These are phyloP conservation scores for Eruca vesicaria DNA, from an alignment of 441 rosid genomes.

Conservation along the genomic window DNA sequence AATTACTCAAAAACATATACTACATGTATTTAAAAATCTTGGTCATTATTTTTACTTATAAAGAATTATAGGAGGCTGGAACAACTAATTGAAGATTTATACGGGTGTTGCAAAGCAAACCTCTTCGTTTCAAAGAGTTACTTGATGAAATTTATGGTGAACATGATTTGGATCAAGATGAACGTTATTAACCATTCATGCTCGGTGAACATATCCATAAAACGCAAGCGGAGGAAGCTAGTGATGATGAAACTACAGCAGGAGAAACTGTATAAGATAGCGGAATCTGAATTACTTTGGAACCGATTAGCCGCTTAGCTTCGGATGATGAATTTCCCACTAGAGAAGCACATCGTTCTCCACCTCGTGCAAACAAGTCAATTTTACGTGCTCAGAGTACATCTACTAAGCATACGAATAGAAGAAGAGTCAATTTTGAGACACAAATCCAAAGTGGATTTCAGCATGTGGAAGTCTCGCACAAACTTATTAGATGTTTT, in stretches of 20 bases:
- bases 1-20: not conserved
- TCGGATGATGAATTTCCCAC: not conserved
- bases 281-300: not conserved
- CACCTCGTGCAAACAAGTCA: not conserved
- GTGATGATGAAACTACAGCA: not conserved
- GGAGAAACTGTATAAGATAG: not conserved
- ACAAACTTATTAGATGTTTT: conserved; percentile 2
- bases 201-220: not conserved
- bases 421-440: not conserved
- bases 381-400: not conserved
- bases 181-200: not conserved
- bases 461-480: not conserved
- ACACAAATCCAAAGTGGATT: not conserved
- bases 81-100: not conserved
- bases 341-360: not conserved
- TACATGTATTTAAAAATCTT: not conserved
- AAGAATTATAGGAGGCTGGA: not conserved
- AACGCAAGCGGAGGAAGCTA: not conserved
- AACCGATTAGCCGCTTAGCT: not conserved
- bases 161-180: conserved; percentile 8
- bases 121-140: not conserved
- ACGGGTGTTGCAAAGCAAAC: not conserved
- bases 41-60: not conserved
- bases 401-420: not conserved
- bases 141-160: not conserved